Percentiles rank a stretch among this genome's conserved stretches.
These are phyloP conservation scores for Kalmanozyma brasiliensis DNA, from an alignment of 1,284 basidiomycete species.

Conservation along the genomic window DNA sequence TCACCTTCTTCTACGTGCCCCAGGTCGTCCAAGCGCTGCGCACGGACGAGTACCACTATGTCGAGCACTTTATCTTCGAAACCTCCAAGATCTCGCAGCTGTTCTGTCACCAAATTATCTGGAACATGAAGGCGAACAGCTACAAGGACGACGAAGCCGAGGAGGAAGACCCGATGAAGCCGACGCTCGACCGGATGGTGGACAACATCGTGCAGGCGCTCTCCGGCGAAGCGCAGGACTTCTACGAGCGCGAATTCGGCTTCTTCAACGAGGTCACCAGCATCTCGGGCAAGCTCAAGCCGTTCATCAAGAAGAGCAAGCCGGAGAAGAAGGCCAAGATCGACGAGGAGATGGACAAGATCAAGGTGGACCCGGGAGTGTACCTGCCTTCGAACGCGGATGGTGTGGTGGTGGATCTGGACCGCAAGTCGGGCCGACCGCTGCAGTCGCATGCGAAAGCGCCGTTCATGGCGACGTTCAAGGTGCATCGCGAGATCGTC, in stretches of 20 bases:
- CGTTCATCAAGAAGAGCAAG: slow-evolving; percentile 94
- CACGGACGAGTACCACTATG: slow-evolving; percentile 83
- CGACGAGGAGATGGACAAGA: slow-evolving; percentile 98
- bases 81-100: slow-evolving; percentile 96
- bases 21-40: slow-evolving; percentile 96
- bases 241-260: slow-evolving; percentile 93
- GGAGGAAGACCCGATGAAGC: slow-evolving; percentile 92
- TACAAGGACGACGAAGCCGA: slow-evolving; percentile 83
- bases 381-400: slow-evolving; percentile 98
- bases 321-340: slow-evolving; percentile 99
- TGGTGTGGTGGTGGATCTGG: slow-evolving; percentile 92
- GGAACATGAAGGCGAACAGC: slow-evolving; percentile 99
- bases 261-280: slow-evolving; percentile 98
- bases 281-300: slow-evolving; percentile 97
- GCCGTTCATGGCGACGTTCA: slow-evolving; percentile 99
- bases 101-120: slow-evolving; percentile 99
- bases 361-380: slow-evolving; percentile 89
- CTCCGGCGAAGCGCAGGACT: slow-evolving; percentile 87
- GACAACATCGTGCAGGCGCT: slow-evolving; percentile 83
- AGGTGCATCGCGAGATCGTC: slow-evolving; percentile 74
- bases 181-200: slow-evolving; percentile 87
- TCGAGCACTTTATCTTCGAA: slow-evolving; percentile 94
- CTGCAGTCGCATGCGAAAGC: slow-evolving; percentile 98
- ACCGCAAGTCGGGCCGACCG: slow-evolving; percentile 94
- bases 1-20: slow-evolving; percentile 99